These are phyloP conservation scores for Clitoria ternatea DNA, from an alignment of 306 rosid genomes.

Conservation along the genomic window DNA sequence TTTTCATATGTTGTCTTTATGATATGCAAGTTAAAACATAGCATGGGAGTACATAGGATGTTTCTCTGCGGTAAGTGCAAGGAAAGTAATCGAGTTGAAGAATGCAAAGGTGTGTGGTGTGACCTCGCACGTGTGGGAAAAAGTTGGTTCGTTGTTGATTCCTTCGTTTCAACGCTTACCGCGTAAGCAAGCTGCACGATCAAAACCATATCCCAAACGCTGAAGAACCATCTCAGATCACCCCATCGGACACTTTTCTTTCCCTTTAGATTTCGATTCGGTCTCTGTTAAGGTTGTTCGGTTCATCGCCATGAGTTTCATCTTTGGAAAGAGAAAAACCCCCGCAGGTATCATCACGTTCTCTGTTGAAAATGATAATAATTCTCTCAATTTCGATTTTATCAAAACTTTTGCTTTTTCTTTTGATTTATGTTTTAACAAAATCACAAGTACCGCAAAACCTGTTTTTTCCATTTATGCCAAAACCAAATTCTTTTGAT, in stretches of 20 bases:
- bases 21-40: too few relatives aligned
- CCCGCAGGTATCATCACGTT: conserved; percentile 63
- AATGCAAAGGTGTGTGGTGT: too few relatives aligned
- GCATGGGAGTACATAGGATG: too few relatives aligned
- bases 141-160: conserved; percentile 24
- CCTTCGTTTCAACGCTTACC: conserved; percentile 36
- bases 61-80: too few relatives aligned
- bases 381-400: conserved; percentile 13
- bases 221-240: background rate
- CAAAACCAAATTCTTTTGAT: background rate
- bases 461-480: background rate
- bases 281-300: background rate
- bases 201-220: conserved; percentile 16
- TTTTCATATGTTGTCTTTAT: too few relatives aligned
- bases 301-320: conserved; percentile 68
- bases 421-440: background rate
- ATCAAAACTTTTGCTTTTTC: background rate
- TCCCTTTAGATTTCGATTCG: background rate
- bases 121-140: conserved; percentile 35
- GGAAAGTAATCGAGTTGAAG: too few relatives aligned
- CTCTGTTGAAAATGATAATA: background rate
- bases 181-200: conserved; percentile 37
- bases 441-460: background rate
- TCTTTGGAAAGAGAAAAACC: conserved; percentile 90
- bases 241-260: background rate